Evolutionary conservation across 352 stramenopile genomes (phyloP), one percentile per base, ranked within the genome.

Genomic region (Pythium folliculosum): DNA sequence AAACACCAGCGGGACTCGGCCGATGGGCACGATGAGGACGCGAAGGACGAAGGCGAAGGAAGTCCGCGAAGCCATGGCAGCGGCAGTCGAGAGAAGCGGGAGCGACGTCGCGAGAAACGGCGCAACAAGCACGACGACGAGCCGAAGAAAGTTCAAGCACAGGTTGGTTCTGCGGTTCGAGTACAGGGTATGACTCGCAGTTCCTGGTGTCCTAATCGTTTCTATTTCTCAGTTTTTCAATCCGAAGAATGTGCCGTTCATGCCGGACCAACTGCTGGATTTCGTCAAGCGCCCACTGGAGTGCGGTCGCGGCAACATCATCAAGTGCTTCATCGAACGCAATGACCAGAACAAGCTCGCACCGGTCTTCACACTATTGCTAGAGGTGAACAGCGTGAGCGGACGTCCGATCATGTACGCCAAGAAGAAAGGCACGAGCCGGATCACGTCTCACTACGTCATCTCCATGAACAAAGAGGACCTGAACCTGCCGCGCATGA

Each of bases 241-340:
- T 50, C 85, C 83, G 17, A 93, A 93, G 65, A 84, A 76, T 23
- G 85, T 95, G 55, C 88, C 88, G 3, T 92, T 90, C 60, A 84
- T 94, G 48, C 82, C 87, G 0, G 86, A 94, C 27, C 80, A 96
- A 45, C 75, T 96, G 48, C 74, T 92, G 8, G 77, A 91, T 30
- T 96, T 96, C 60, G 82, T 95, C 30, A 88, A 85, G 61, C 75
- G 77, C 0, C 89, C 89, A 23, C 77, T 94, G 6, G 83, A 94
- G 43, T 86, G 75, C 49, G 88, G 84, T n/a, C 82, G 84, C 19
- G 88, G 86, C 19, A 78, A 89, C 54, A 91, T 93, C 22, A 76
- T 93, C 70, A 93, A 93, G 68, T 96, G 89, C 66, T 96, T 96
- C 59, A 96, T 96, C 57, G 88, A 96, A 63, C 80, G 89, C 56